Evolutionary conservation across 495 filamentous ascomycete species (phyloP).

Genomic region (Endocarpon pusillum): DNA sequence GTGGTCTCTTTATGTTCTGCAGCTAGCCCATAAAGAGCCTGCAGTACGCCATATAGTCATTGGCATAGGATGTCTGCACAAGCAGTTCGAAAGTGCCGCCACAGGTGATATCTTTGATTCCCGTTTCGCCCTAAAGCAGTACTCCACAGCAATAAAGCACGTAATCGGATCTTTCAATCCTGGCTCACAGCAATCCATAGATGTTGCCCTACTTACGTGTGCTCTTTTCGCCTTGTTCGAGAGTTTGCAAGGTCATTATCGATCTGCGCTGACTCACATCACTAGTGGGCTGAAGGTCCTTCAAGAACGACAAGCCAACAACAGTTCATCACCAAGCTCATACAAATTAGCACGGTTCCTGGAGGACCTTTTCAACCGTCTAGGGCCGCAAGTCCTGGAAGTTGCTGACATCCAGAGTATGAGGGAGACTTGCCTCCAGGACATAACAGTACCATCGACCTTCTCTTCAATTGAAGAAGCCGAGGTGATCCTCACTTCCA

Average conservation of each 20-base stretch:
- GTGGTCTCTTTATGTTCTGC: constrained; percentile 36
- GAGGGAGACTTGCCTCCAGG: neutral
- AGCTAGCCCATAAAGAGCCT: constrained; percentile 40
- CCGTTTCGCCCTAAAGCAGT: constrained; percentile 31
- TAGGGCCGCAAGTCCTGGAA: constrained; percentile 1
- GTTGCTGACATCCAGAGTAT: neutral
- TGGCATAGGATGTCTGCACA: constrained; percentile 44
- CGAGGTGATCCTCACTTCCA: no score
- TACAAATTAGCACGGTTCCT: neutral
- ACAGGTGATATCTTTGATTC: neutral
- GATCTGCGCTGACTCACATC: constrained; percentile 28
- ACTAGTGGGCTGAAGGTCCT: constrained; percentile 21
- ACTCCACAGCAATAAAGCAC: constrained; percentile 39
- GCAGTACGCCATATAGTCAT: constrained; percentile 43
- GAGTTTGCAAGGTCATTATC: constrained; percentile 30
- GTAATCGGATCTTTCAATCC: no score
- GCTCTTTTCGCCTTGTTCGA: constrained; percentile 40
- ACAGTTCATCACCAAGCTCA: neutral
- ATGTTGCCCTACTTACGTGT: constrained; percentile 35
- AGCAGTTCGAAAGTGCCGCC: constrained; percentile 26
- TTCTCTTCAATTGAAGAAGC: no score
- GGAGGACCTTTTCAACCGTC: neutral
- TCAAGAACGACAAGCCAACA: constrained; percentile 4
- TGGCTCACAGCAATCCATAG: constrained; percentile 14
- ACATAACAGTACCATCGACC: neutral